Evolutionary conservation across 495 filamentous ascomycete genomes (phyloP).

Genomic region (Lichina pygmaea): DNA sequence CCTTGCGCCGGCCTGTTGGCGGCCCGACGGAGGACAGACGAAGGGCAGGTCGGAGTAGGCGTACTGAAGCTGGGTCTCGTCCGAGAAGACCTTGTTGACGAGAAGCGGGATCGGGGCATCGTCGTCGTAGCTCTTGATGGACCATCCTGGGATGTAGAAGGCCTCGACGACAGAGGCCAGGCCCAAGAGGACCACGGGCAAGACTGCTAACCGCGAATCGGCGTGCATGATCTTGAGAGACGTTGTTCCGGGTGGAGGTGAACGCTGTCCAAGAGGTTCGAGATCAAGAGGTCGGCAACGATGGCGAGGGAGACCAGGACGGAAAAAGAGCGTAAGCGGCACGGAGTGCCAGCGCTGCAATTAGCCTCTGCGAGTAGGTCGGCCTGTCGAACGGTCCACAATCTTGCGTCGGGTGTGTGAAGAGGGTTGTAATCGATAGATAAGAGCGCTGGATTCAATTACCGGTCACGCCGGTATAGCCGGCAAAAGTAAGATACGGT

Average conservation of each 20-base stretch:
- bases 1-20: constrained; percentile 35
- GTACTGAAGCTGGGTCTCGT: constrained; percentile 77
- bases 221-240: constrained; percentile 6
- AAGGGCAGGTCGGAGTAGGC: constrained; percentile 86
- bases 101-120: constrained; percentile 60
- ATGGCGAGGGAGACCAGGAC: neutral
- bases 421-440: too few species aligned
- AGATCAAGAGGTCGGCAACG: neutral
- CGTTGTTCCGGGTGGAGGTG: neutral
- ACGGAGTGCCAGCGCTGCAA: neutral
- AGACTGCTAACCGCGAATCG: constrained; percentile 10
- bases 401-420: too few species aligned
- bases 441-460: too few species aligned
- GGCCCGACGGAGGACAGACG: constrained; percentile 58
- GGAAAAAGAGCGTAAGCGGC: constrained; percentile 2
- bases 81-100: constrained; percentile 92
- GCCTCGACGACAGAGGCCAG: constrained; percentile 22
- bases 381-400: too few species aligned
- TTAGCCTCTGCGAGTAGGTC: too few species aligned
- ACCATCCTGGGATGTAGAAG: constrained; percentile 47
- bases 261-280: neutral
- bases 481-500: too few species aligned
- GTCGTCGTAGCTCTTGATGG: constrained; percentile 54
- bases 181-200: constrained; percentile 12
- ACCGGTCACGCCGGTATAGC: too few species aligned